Base-by-base conservation (phyloP, 2,329 filamentous ascomycete species). In the Lachnellula arida region DNA sequence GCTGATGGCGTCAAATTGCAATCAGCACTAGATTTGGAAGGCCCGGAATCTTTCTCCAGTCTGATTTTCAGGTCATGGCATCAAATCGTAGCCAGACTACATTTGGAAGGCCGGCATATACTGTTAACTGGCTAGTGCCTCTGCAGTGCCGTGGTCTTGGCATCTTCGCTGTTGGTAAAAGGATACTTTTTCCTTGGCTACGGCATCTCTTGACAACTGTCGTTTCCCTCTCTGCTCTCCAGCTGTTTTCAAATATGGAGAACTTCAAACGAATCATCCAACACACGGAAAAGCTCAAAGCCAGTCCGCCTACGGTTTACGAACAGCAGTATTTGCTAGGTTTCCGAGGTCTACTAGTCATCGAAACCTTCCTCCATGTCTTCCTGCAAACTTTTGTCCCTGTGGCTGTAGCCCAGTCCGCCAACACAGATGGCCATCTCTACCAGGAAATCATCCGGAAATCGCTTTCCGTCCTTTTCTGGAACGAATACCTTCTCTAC, bases 311-410 rank as follows among this genome's bases (percentile, higher is more conserved):
- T 53, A 51, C 52, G 12, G 25, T 39, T 25, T 49, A 55, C 17
- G 49, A 55, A 7, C 57, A 65, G 32, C 47, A 53, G 54, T 72
- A 76, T 53, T 69, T 78, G 17, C 62, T 73, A 34, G 76, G 75
- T n/a, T 63, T 78, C 25, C 72, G 74, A 35, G 75, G 75, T 34
- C 59, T 76, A n/a, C 61, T 78, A 17, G 72, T 72, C 6, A 60
- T 78, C 12, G 65, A 74, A 57, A 71, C 72, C 11, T 75, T 78
- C 49, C 58, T 77, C 43, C 77, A 74, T 65, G 65, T 73, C 43
- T 78, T 76, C 62, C 73, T 79, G 46, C 67, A 72, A 46, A 71
- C 70, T 1, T 78, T 78, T 60, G 69, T 75, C 17, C 76, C 76
- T 14, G 67, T 70, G 8, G 65, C 75, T 9, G 74, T 75, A 4